Conservation (phyloP, 2,329 filamentous ascomycete genomes). For the Coleophoma crateriformis region DNA sequence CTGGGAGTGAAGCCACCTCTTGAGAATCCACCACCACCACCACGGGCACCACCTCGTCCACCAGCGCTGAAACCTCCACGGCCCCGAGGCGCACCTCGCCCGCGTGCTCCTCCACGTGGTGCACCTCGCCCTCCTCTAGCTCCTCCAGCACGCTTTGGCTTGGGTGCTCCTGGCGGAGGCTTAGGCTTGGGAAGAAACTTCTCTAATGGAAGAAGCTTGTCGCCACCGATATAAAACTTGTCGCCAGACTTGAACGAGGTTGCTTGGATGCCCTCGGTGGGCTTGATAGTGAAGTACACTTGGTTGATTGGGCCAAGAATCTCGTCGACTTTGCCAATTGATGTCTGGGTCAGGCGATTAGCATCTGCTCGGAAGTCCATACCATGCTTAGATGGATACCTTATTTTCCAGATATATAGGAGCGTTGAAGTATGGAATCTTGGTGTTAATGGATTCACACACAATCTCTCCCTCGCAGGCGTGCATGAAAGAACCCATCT, state of each 20-base stretch:
- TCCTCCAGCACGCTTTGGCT: conserved; percentile 66
- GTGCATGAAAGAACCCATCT: conserved; percentile 93
- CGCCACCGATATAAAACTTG: conserved; percentile 92
- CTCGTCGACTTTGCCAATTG: conserved; percentile 96
- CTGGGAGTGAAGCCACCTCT: conserved; percentile 26
- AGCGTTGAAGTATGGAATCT: conserved; percentile 98
- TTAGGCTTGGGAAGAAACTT: conserved; percentile 97
- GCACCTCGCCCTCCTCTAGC: conserved; percentile 41
- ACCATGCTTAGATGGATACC: conserved; percentile 35
- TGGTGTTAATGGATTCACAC: conserved; percentile 89
- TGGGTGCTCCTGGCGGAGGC: conserved; percentile 57
- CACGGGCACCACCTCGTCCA: conserved; percentile 29
- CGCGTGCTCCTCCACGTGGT: conserved; percentile 34
- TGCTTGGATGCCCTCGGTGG: conserved; percentile 91
- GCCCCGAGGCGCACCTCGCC: conserved; percentile 47
- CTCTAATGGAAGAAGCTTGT: conserved; percentile 92
- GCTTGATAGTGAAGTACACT: conserved; percentile 98
- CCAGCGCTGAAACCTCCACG: conserved; percentile 41
- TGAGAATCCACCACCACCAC: conserved; percentile 25
- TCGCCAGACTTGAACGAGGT: conserved; percentile 92
- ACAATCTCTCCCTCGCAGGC: conserved; percentile 97
- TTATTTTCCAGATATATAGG: conserved; percentile 99
- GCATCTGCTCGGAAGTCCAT: neutral
- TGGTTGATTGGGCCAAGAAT: conserved; percentile 96
- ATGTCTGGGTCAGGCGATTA: conserved; percentile 45